Percentiles rank a stretch among this genome's conserved stretches.
phyloP scores from a whole-genome alignment of 768 basidiomycete genomes.

The Hericium rajendrae region DNA sequence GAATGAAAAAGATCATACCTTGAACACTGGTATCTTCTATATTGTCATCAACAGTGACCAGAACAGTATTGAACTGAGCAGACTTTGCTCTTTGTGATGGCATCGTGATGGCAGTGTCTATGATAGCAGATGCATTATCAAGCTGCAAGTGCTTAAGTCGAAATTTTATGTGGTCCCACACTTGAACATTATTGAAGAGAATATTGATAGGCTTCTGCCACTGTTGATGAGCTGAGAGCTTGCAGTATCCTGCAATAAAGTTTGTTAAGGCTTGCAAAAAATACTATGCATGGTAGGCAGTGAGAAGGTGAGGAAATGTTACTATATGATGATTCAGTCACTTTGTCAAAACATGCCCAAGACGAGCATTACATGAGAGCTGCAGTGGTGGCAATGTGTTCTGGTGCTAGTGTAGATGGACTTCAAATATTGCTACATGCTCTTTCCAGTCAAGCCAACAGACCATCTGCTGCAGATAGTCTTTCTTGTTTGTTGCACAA shows the following conservation, averaged over 20 bases:
- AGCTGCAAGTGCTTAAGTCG: neutral
- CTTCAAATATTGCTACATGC: neutral
- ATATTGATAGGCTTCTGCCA: neutral
- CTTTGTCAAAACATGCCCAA: too few species aligned
- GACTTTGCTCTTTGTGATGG: neutral
- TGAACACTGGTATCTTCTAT: neutral
- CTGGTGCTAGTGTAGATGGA: neutral
- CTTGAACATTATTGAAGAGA: neutral
- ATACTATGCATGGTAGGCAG: neutral
- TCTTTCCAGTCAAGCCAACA: neutral
- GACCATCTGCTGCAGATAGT: too few species aligned
- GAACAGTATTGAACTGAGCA: neutral
- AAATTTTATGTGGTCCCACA: neutral
- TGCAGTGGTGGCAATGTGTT: neutral
- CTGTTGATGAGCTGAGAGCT: too few species aligned
- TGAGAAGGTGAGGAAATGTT: too few species aligned
- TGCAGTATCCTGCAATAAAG: neutral
- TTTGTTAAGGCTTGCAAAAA: neutral
- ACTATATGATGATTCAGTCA: too few species aligned
- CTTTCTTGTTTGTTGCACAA: too few species aligned
- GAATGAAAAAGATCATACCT: neutral
- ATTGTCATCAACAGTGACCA: neutral
- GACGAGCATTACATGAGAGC: too few species aligned
- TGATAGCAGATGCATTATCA: neutral
- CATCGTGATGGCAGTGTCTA: neutral